A percentile compares a stretch with the other conserved stretches of the same genome.
Conservation (phyloP, 78 protist genomes). For the Blattamonas nauphoetae region DNA sequence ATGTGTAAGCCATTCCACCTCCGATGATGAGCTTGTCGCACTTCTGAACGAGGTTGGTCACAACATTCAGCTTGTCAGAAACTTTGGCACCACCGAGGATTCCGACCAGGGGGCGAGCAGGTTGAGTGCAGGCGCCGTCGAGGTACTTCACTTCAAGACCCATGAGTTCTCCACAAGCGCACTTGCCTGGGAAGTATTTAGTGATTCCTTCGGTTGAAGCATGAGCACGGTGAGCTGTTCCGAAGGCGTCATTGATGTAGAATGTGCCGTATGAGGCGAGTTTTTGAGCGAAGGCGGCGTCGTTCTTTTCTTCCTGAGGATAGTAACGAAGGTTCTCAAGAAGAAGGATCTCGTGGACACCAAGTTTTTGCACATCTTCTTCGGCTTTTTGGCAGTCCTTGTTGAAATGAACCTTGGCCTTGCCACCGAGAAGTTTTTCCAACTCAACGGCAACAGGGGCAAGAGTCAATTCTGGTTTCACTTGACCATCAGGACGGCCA, state of each 20-base stretch:
- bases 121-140: constrained; percentile 70
- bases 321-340: constrained; percentile 97
- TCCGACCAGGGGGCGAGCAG: constrained; percentile 85
- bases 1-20: constrained; percentile 97
- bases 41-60: constrained; percentile 78
- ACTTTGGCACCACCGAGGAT: constrained; percentile 89
- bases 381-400: constrained; percentile 60
- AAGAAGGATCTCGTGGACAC: constrained; percentile 55
- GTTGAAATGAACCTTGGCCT: constrained; percentile 55
- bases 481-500: constrained; percentile 95
- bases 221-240: constrained; percentile 99
- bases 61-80: constrained; percentile 34
- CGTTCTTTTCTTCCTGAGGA: constrained; percentile 84
- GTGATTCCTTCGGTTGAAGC: constrained; percentile 58
- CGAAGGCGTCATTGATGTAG: constrained; percentile 96
- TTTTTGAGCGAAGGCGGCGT: constrained; percentile 52
- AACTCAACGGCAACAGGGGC: constrained; percentile 36
- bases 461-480: constrained; percentile 56
- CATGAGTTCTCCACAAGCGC: constrained; percentile 74
- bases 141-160: constrained; percentile 87
- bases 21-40: constrained; percentile 89
- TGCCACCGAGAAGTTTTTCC: not conserved
- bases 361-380: constrained; percentile 34
- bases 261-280: constrained; percentile 69
- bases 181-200: constrained; percentile 42